Evolutionary conservation across 2,329 filamentous ascomycete species (phyloP), one percentile per base, ranked within the genome.

Genomic region (Aspergillus latus): DNA sequence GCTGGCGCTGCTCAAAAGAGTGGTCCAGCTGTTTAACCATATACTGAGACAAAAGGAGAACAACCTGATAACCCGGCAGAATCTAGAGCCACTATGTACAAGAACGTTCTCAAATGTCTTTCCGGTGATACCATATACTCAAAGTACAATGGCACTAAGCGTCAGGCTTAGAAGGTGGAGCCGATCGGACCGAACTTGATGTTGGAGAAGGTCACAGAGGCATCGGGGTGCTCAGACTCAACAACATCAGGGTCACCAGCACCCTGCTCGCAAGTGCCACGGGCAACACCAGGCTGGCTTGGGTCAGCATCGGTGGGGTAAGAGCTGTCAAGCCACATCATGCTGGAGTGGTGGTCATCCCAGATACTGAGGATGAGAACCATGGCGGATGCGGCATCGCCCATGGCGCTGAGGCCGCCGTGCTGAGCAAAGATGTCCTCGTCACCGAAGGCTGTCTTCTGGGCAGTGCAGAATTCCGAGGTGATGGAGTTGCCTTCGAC

Each of bases 261-360:
- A 62, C 68, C 73, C 47, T 75, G 76, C 44, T 77, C 55, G 72
- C 84, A 87, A 48, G 76, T 74, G 53, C 84, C 84, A 65, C 84
- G 82, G 49, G 73, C 73, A 53, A 76, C 69, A 63, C 84, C 84
- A 39, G 76, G 75, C 3, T 57, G 59, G 57, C 75, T 78, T 21
- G 73, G 64, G 58, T 73, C 71, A 28, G 67, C 71, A 49, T 70
- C 68, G 59, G 76, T 74, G 53, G 86, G 86, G 77, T 82, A 87
- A 68, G 75, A 81, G 62, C 82, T 83, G 77, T 90, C 87, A 66
- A 90, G 82, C 88, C 88, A 90, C 68, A 87, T 80, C 86, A 90
- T 89, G 76, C 86, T 82, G 68, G 82, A 75, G 57, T 81, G 74
- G 72, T 88, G 82, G 74, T 89, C 86, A 68, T 88, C 83, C 84